phyloP scores from a whole-genome alignment of 225 moss, liverwort and hornwort genomes.

The Lunularia cruciata region DNA sequence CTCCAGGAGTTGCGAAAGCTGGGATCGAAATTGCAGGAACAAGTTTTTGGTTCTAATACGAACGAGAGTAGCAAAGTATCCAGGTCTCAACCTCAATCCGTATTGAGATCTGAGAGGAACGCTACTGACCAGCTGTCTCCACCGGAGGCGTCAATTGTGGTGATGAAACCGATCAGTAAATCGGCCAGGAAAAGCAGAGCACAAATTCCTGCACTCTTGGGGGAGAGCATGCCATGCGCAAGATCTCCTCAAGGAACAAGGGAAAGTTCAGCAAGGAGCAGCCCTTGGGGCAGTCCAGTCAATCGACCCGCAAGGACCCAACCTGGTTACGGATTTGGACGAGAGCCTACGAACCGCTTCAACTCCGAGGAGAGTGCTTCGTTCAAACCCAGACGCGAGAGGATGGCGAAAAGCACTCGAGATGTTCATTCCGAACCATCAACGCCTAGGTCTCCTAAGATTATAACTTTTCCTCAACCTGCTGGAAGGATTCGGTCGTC shows the following conservation, averaged over 20 bases:
- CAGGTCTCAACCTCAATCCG: conserved; percentile 16
- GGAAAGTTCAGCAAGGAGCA: conserved; percentile 32
- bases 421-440: conserved; percentile 35
- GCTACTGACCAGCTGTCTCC: conserved; percentile 27
- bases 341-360: conserved; percentile 36
- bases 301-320: conserved; percentile 23
- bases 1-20: conserved; percentile 39
- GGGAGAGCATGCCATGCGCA: conserved; percentile 43
- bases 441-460: conserved; percentile 36
- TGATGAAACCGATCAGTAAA: conserved; percentile 47
- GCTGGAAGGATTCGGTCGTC: conserved; percentile 30
- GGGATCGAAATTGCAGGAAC: conserved; percentile 40
- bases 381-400: conserved; percentile 32
- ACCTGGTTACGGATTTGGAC: conserved; percentile 37
- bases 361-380: conserved; percentile 38
- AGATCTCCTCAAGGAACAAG: conserved; percentile 36
- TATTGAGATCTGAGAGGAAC: conserved; percentile 16
- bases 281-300: conserved; percentile 42
- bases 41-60: conserved; percentile 22
- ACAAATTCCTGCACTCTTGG: conserved; percentile 37
- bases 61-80: conserved; percentile 19
- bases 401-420: conserved; percentile 21
- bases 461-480: conserved; percentile 43
- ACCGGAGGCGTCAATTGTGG: conserved; percentile 40
- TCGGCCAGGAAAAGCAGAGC: conserved; percentile 29